phyloP scores from a whole-genome alignment of 2,329 filamentous ascomycete genomes.

The Knoxdaviesia proteae region DNA sequence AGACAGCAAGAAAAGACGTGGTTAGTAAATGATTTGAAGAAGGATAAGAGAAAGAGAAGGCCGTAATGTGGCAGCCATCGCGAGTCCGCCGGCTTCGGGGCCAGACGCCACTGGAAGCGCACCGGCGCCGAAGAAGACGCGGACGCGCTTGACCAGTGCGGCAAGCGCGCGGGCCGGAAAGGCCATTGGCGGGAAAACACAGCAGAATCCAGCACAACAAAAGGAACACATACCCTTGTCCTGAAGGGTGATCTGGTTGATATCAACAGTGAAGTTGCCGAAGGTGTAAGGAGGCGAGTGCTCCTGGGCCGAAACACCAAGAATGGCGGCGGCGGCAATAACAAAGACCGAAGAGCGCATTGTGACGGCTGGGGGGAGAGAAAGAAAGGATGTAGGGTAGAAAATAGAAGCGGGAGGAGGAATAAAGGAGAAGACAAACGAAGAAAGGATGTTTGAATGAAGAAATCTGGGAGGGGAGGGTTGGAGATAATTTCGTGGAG shows the following conservation, averaged over 20 bases:
- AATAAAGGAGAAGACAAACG: not conserved
- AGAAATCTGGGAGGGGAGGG: not conserved
- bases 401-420: not conserved
- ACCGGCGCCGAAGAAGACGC: too few relatives aligned
- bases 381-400: not conserved
- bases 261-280: constrained; percentile 4
- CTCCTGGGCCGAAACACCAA: too few relatives aligned
- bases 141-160: too few relatives aligned
- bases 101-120: too few relatives aligned
- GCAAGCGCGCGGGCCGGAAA: too few relatives aligned
- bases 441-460: not conserved
- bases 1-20: not conserved
- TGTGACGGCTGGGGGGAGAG: constrained; percentile 1
- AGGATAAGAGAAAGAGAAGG: too few relatives aligned
- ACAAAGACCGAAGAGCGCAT: constrained; percentile 4
- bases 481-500: not conserved
- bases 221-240: constrained; percentile 3
- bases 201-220: not conserved
- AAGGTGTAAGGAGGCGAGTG: constrained; percentile 3
- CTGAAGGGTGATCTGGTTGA: not conserved
- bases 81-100: too few relatives aligned
- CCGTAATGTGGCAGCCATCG: too few relatives aligned
- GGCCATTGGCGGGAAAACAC: not conserved
- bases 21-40: too few relatives aligned
- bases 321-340: constrained; percentile 1